These are phyloP conservation scores for Macrocystidia cucumis DNA, from an alignment of 1,284 basidiomycete genomes.

Conservation along the genomic window DNA sequence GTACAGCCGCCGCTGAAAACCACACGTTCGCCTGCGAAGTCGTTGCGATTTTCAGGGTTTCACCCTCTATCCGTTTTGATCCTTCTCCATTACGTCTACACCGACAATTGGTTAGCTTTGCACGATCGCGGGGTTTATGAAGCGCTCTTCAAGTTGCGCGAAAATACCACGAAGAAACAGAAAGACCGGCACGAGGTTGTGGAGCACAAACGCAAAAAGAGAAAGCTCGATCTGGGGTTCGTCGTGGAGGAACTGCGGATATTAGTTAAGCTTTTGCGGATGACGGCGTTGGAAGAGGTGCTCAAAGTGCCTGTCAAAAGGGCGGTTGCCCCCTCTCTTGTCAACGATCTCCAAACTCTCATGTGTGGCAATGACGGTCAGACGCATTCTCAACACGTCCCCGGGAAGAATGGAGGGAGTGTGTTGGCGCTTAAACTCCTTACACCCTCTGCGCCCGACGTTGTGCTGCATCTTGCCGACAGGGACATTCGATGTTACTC, in stretches of 20 bases:
- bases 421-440: too few species aligned
- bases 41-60: slow-evolving; percentile 40
- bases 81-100: slow-evolving; percentile 82
- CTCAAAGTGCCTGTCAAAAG: slow-evolving; percentile 48
- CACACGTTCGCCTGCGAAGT: slow-evolving; percentile 12
- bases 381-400: too few species aligned
- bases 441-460: slow-evolving; percentile 52
- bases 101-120: slow-evolving; percentile 75
- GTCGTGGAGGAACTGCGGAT: too few species aligned
- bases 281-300: slow-evolving; percentile 45
- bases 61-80: slow-evolving; percentile 68
- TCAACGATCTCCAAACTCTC: too few species aligned
- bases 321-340: too few species aligned
- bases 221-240: too few species aligned
- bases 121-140: slow-evolving; percentile 79
- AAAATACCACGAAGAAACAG: too few species aligned
- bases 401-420: too few species aligned
- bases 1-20: slow-evolving; percentile 5
- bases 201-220: too few species aligned
- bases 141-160: too few species aligned
- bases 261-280: slow-evolving; percentile 46
- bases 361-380: too few species aligned
- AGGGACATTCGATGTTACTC: slow-evolving; percentile 68
- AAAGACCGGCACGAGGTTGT: too few species aligned
- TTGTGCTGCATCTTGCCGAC: slow-evolving; percentile 73